phyloP scores from a whole-genome alignment of 2,329 filamentous ascomycete species.

The Talaromyces sp. region DNA sequence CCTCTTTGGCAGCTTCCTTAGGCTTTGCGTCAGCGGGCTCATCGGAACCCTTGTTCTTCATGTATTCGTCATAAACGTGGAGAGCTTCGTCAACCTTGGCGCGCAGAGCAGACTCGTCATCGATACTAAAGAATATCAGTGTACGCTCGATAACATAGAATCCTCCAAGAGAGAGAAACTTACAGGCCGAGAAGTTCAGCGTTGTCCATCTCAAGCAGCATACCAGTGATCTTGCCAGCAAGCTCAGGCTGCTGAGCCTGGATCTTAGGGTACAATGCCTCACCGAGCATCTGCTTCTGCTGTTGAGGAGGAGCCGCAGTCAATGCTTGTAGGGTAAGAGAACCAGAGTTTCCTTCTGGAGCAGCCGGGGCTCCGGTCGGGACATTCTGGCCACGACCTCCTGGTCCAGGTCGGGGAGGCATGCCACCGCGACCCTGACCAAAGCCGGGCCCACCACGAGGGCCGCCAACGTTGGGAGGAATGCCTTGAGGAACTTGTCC shows the following conservation, averaged over 20 bases:
- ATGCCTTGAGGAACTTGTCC: slow-evolving; percentile 55
- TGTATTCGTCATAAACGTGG: slow-evolving; percentile 95
- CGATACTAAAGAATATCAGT: slow-evolving; percentile 59
- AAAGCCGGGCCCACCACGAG: slow-evolving; percentile 47
- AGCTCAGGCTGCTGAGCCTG: slow-evolving; percentile 89
- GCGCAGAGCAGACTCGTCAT: slow-evolving; percentile 82
- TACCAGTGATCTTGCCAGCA: slow-evolving; percentile 98
- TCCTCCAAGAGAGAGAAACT: slow-evolving; percentile 46
- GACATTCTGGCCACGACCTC: slow-evolving; percentile 40
- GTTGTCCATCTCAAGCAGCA: slow-evolving; percentile 99
- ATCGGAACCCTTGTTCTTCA: slow-evolving; percentile 70
- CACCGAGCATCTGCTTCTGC: slow-evolving; percentile 98
- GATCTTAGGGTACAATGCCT: slow-evolving; percentile 98
- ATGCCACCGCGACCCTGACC: slow-evolving; percentile 44
- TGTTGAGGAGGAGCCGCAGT: slow-evolving; percentile 60
- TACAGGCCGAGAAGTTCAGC: slow-evolving; percentile 89
- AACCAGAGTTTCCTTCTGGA: slow-evolving; percentile 34
- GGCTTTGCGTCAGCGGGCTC: slow-evolving; percentile 44
- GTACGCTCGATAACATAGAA: not conserved
- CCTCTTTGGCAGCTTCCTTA: slow-evolving; percentile 44
- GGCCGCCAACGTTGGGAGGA: slow-evolving; percentile 34
- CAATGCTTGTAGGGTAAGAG: slow-evolving; percentile 52
- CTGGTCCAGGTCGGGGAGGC: slow-evolving; percentile 41
- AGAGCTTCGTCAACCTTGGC: slow-evolving; percentile 97
- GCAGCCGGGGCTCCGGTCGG: slow-evolving; percentile 29